These are phyloP conservation scores for Ophiobolus disseminans DNA, from an alignment of 2,329 filamentous ascomycete species.

Conservation along the genomic window DNA sequence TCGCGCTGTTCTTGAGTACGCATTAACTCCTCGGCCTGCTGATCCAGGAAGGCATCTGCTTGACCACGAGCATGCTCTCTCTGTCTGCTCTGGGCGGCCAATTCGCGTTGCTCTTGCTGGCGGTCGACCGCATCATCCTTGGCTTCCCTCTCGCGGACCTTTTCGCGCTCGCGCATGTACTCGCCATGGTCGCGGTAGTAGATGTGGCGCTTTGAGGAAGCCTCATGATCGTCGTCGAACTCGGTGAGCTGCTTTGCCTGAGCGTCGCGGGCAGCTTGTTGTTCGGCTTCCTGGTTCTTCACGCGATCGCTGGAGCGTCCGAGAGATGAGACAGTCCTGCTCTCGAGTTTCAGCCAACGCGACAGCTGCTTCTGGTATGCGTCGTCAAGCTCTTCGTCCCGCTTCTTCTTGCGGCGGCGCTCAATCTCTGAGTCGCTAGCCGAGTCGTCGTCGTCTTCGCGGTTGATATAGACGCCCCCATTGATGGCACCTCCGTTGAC, in stretches of 20 bases:
- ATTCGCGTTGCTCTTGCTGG: slow-evolving; percentile 76
- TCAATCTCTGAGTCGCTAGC: slow-evolving; percentile 88
- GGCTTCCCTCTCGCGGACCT: slow-evolving; percentile 75
- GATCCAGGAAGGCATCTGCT: slow-evolving; percentile 89
- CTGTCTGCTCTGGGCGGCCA: slow-evolving; percentile 71
- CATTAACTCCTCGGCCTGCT: slow-evolving; percentile 77
- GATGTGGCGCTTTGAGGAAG: slow-evolving; percentile 71
- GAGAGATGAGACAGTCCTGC: slow-evolving; percentile 80
- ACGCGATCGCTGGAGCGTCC: slow-evolving; percentile 85
- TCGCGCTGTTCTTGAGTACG: slow-evolving; percentile 54
- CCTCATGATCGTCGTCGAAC: slow-evolving; percentile 93
- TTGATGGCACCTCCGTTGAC: slow-evolving; percentile 78
- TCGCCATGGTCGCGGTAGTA: slow-evolving; percentile 88
- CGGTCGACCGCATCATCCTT: slow-evolving; percentile 84
- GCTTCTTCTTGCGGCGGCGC: slow-evolving; percentile 72
- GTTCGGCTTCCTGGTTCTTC: slow-evolving; percentile 72
- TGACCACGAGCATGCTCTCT: slow-evolving; percentile 80
- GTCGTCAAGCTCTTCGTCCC: slow-evolving; percentile 78
- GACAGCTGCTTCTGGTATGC: slow-evolving; percentile 84
- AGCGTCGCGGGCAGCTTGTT: slow-evolving; percentile 68
- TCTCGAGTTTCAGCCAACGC: slow-evolving; percentile 89
- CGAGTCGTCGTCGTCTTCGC: slow-evolving; percentile 85
- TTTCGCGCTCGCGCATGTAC: slow-evolving; percentile 82
- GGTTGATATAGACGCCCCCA: slow-evolving; percentile 60
- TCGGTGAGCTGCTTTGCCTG: slow-evolving; percentile 75